Evolutionary conservation across 1,284 basidiomycete genomes (phyloP), one percentile per base, ranked within the genome.

Genomic region (Tremellales sp.): DNA sequence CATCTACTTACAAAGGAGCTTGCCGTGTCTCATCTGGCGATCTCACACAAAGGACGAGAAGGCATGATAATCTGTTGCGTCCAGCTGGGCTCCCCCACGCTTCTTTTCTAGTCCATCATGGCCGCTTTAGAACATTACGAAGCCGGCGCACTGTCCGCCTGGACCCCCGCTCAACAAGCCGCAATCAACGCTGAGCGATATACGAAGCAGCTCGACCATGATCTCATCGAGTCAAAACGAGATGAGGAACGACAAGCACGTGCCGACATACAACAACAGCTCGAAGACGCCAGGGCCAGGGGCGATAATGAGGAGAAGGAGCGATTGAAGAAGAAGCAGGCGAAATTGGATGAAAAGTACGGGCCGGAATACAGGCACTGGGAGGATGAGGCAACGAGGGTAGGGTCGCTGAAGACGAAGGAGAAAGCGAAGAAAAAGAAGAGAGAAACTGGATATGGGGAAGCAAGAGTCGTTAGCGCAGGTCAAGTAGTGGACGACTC

Each of bases 401-500:
- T 52, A 31, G 54, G 49, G n/a, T 44, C 43, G 13, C 48, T 51
- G 23, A 52, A 56, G 42, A 51, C 41, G 40, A 43, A 54, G 36
- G 43, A 46, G 15, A 36, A 49, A 17, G 40, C 29, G 1, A 40
- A 43, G 13, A 48, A 48, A 33, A 47, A 45, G 41, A 11, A 29
- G 26, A 43, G 40, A 36, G 53, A 47, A 24, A 45, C 22, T 2
- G 36, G 25, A 41, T 27, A 42, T n/a, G 40, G 31, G n/a, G 46
- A 47, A 25, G 51, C 51, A 7, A 49, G 51, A 26, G 47, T 48
- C 17, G 47, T 56, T 1, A 24, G 37, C 26, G 51, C 43, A 31
- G 54, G 51, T 3, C 37, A 56, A 21, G 29, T 53, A 1, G 49
- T 65, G 7, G 58, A 64, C 49, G 48, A 45, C 17, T 48, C 60